Evolutionary conservation across 345 rosid species (phyloP).

Genomic region (Alliaria petiolata): DNA sequence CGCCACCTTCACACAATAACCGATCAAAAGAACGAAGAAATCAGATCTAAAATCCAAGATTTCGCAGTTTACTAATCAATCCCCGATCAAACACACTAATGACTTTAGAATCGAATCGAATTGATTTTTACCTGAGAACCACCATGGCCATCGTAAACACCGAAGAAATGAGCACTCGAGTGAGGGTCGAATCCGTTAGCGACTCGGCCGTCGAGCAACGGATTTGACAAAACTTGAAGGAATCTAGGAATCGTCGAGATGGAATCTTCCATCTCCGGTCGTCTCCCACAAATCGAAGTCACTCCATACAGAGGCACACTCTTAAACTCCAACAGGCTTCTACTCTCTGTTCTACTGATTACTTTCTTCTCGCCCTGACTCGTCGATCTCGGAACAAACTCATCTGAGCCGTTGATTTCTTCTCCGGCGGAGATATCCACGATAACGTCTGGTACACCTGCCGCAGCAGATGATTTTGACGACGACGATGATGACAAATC

Average conservation of each 20-base stretch:
- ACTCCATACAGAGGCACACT: conserved; percentile 54
- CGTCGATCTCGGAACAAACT: conserved; percentile 26
- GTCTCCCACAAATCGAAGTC: conserved; percentile 60
- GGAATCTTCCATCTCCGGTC: conserved; percentile 86
- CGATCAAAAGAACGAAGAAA: neutral
- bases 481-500: neutral
- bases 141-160: conserved; percentile 82
- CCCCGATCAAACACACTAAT: neutral
- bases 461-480: neutral
- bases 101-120: neutral
- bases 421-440: conserved; percentile 18
- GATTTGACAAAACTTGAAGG: conserved; percentile 38
- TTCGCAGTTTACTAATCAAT: neutral
- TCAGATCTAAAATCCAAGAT: neutral
- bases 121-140: conserved; percentile 53
- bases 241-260: conserved; percentile 48
- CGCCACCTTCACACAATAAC: conserved; percentile 45
- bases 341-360: conserved; percentile 35
- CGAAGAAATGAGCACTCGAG: conserved; percentile 52
- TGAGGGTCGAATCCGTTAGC: conserved; percentile 26
- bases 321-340: conserved; percentile 27
- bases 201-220: conserved; percentile 25
- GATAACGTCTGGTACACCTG: neutral
- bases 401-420: conserved; percentile 23
- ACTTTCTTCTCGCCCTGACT: conserved; percentile 34